Base-by-base conservation (phyloP, 2,329 filamentous ascomycete genomes). In the Ophiostoma angusticollis region DNA sequence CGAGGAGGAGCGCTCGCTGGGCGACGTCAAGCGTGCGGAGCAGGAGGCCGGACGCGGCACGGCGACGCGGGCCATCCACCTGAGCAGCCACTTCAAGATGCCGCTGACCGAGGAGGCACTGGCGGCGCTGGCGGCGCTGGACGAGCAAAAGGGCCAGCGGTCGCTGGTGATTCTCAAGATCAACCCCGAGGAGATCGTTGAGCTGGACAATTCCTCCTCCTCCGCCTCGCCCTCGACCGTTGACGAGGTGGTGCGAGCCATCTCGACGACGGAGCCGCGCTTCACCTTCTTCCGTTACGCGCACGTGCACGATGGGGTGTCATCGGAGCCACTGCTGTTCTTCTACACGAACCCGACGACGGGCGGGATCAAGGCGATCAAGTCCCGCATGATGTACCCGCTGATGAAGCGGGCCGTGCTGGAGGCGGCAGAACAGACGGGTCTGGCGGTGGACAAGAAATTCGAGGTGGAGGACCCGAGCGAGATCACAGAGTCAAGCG, bases 361-460 rank as follows among this genome's bases (percentile, higher is more conserved):
- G 5, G 61, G 72, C 0, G 71, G 65, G 21, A 74, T 69, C 37
- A 83, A 78, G 60, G 64, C 72, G 37, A 82, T 91, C 63, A 87
- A 84, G 63, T 80, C 82, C 60, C 70, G 83, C 47, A 93, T 93
- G 84, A 60, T 91, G 53, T 91, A 91, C 56, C 82, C 84, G 24
- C 63, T 78, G 19, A 78, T 78, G 64, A 78, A 78, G 59, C 65
- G 72, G 9, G 71, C 74, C 18, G 80, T 84, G 3, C 63, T 86
- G 22, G 60, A 64, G n/a, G 57, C 82, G 14, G 72, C 78, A 50
- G 61, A 60, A 25, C 73, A 84, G 48, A 78, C 74, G 1, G 78
- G 76, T 0, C 53, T 89, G 36, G 66, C 63, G 41, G 63, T 84
- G 5, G 76, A 74, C 41, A 86, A 84, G 70, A 80, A 71, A 55